Base-by-base conservation (phyloP, 1,284 basidiomycete species). In the Cryptococcus sp. region DNA sequence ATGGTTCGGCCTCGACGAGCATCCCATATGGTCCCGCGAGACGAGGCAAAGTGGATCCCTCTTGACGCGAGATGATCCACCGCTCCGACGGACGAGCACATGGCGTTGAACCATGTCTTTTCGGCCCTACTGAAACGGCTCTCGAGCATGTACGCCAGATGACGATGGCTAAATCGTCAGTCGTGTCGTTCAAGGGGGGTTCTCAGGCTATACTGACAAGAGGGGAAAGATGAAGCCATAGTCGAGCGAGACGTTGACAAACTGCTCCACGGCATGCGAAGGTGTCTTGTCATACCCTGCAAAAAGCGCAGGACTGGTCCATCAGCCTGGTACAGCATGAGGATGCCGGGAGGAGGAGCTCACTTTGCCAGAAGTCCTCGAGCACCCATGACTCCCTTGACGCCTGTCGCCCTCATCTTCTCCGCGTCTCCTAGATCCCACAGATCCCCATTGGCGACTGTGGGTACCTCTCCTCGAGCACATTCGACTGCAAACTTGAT, bases 281-380 rank as follows among this genome's bases (percentile, higher is more conserved):
- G 80, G 80, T 0, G 80, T 81, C 14, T 60, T 51, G 3, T 70
- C 58, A 54, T 78, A 76, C 1, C 79, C 80, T 0, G 78, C 72
- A 50, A 81, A 82, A 1, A 82, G 66, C 0, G 79, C 78, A 58
- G 78, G 68, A 38, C 59, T 58, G 34, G 39, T 19, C 2, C 25
- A 16, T n/a, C 26, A 35, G n/a, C 25, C 24, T 31, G 7, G 14
- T 31, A 31, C 14, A 33, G 10, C 22, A 19, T 23, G 31, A 19
- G 38, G 11, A 21, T 34, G 19, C n/a, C 18, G 24, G 37, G 3
- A 4, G 35, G 14, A 19, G 18, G 18, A 35, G 43, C 78, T 42
- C 74, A 80, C 70, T 82, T 82, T 3, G 78, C 79, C n/a, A 82
- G 62, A 44, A 82, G 54, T 0, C 80, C 80, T 4, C 80, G 58